Percentiles rank a stretch among this genome's conserved stretches.
These are phyloP conservation scores for Chlorella sp. DNA, from an alignment of 139 green algal species.

Conservation along the genomic window DNA sequence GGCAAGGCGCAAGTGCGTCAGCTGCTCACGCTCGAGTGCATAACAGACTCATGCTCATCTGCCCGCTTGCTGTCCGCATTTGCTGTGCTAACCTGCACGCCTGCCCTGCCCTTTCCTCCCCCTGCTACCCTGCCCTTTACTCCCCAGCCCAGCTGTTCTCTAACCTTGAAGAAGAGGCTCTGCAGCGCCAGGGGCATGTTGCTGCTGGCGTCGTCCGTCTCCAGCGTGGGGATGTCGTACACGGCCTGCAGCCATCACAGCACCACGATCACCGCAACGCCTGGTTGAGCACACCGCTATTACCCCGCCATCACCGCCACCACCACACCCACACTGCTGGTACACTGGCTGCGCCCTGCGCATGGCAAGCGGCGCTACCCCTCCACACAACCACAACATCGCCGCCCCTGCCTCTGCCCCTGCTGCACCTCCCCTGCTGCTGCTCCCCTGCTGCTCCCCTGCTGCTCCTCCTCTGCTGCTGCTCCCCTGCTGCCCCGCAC, in stretches of 20 bases:
- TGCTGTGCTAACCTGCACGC: too few relatives aligned
- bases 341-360: too few relatives aligned
- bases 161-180: slow-evolving; percentile 87
- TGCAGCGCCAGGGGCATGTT: slow-evolving; percentile 94
- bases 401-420: background rate
- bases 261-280: background rate
- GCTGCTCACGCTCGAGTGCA: background rate
- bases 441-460: background rate
- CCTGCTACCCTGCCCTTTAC: too few relatives aligned
- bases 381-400: too few relatives aligned
- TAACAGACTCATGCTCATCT: background rate
- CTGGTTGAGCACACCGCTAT: background rate
- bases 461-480: background rate
- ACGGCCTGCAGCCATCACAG: slow-evolving; percentile 65
- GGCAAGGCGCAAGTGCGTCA: too few relatives aligned
- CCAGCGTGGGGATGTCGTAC: slow-evolving; percentile 92
- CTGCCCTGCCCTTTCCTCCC: too few relatives aligned
- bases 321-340: too few relatives aligned
- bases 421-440: background rate
- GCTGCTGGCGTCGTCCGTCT: slow-evolving; percentile 61
- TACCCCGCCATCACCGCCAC: too few relatives aligned
- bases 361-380: too few relatives aligned
- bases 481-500: slow-evolving; percentile 15
- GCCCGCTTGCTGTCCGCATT: too few relatives aligned
- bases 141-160: too few relatives aligned